Conservation (phyloP, 169 alveolate species). For the Plasmodium cynomolgi region DNA sequence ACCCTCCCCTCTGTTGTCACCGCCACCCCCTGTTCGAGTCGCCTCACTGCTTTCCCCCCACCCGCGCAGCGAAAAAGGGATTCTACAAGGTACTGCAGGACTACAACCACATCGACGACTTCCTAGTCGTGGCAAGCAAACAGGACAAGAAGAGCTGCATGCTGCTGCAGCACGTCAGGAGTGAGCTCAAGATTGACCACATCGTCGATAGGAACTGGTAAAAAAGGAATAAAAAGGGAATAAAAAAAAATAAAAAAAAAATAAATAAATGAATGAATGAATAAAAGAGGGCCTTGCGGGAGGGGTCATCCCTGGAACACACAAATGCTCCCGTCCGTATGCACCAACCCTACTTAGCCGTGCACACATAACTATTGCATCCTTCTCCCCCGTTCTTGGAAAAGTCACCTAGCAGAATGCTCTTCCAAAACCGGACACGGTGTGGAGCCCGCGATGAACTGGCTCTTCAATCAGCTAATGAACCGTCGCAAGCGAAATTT, state of each 20-base stretch:
- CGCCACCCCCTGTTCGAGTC: neutral
- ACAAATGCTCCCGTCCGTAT: neutral
- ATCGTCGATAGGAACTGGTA: constrained; percentile 73
- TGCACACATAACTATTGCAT: neutral
- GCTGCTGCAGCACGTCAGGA: constrained; percentile 36
- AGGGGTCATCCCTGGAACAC: neutral
- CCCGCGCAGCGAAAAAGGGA: constrained; percentile 28
- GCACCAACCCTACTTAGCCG: neutral
- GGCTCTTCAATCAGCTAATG: constrained; percentile 64
- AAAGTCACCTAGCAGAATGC: constrained; percentile 59
- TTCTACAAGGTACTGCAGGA: constrained; percentile 50
- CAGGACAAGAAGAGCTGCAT: constrained; percentile 49
- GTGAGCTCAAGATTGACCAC: constrained; percentile 45
- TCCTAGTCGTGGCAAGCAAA: constrained; percentile 42
- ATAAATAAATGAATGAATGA: neutral
- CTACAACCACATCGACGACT: constrained; percentile 20
- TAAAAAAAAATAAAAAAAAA: neutral
- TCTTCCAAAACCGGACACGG: constrained; percentile 65
- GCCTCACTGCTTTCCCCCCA: neutral
- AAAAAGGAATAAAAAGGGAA: neutral
- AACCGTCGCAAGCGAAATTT: constrained; percentile 15
- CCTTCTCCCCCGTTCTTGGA: neutral
- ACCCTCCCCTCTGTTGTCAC: too few species aligned
- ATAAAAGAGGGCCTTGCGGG: neutral
- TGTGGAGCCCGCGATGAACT: constrained; percentile 49